Base-by-base conservation (phyloP, 2,329 filamentous ascomycete genomes). In the Fusarium clavum region DNA sequence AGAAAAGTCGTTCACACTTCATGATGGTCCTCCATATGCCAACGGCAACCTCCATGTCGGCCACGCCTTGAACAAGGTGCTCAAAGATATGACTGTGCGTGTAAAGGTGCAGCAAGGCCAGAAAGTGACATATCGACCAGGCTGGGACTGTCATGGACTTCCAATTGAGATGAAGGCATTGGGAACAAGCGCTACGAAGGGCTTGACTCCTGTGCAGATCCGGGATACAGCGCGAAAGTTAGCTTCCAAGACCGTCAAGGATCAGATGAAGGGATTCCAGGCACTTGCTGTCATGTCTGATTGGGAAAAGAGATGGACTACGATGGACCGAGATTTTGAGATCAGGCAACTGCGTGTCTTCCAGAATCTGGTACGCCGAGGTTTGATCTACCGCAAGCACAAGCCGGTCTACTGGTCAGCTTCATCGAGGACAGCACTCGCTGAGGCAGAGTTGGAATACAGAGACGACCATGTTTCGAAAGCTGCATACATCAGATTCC, bases 71-170 rank as follows among this genome's bases (percentile, higher is more conserved):
- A 99, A 99, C 81, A 99, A 99, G 82, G 91, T 98, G 73, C 85
- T 97, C 64, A 99, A 99, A 83, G 96, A 99, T 81, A 92, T 98
- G 76, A 93, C 97, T 67, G 86, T 94, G 73, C 89, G 96, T 43
- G 90, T 91, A 66, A 90, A 97, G 81, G 83, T 98, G 64, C 89
- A 92, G 65, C 87, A 91, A 76, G 96, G 86, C 73, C 75, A 73
- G 75, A 86, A 88, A 67, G 90, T 98, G 34, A 85, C 90, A 41
- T 99, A 97, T 77, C 85, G 94, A 18, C 96, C 96, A 4, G 95
- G 96, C 47, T 99, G 96, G 96, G 97, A 99, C 79, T 99, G 96
- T 72, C 96, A 99, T 83, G 96, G 96, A 1, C 86, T 99, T 51
- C 96, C 96, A 2, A 99, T 99, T 77, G 96, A 99, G 84, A 87